Evolutionary conservation across 1,284 basidiomycete species (phyloP).

Genomic region (Malassezia japonica): DNA sequence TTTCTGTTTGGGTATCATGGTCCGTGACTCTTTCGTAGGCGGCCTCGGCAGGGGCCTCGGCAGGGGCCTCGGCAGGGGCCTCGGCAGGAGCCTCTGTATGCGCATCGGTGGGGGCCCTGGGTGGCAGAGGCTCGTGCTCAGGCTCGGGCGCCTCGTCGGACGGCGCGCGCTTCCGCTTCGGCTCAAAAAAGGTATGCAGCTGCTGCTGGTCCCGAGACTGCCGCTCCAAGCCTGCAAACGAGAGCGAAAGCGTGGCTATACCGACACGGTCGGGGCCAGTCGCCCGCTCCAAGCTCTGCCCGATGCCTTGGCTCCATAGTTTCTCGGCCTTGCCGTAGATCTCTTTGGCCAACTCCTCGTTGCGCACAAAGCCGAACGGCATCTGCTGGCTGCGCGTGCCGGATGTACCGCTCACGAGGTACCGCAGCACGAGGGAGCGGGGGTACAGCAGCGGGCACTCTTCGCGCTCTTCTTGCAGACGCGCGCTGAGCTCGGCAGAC

Average conservation of each 20-base stretch:
- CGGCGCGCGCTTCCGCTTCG: neutral
- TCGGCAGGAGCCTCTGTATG: no score
- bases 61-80: no score
- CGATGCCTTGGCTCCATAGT: constrained; percentile 66
- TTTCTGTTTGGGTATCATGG: constrained; percentile 8
- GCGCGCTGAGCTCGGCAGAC: constrained; percentile 73
- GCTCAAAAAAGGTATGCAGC: constrained; percentile 5
- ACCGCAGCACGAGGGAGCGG: constrained; percentile 66
- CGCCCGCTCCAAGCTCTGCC: neutral
- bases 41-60: no score
- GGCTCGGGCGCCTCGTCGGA: neutral
- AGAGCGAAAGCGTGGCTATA: neutral
- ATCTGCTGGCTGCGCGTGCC: constrained; percentile 62
- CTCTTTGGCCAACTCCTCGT: constrained; percentile 52
- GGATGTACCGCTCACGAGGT: constrained; percentile 53
- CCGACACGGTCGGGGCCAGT: neutral
- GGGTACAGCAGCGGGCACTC: constrained; percentile 66
- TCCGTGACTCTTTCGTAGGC: neutral
- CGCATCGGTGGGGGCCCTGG: no score
- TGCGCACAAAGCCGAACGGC: constrained; percentile 63
- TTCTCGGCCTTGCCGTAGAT: constrained; percentile 69
- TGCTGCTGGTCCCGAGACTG: constrained; percentile 5
- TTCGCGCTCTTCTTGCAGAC: constrained; percentile 72
- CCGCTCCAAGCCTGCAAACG: constrained; percentile 13
- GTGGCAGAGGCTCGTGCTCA: no score